Percentiles rank a stretch among this genome's conserved stretches.
phyloP scores from a whole-genome alignment of 306 rosid species.

The Alnus rubra region DNA sequence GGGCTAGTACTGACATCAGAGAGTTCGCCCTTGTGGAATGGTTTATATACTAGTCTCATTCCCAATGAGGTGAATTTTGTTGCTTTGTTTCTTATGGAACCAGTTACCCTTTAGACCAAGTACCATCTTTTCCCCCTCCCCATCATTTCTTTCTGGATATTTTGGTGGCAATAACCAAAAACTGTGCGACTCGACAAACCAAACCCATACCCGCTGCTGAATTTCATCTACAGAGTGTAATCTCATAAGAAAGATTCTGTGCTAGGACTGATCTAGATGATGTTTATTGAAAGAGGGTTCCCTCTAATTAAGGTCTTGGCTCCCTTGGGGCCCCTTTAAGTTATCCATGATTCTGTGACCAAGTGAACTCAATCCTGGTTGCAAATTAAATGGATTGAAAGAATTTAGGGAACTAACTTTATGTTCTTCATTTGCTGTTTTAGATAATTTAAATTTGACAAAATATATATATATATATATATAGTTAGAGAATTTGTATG shows the following conservation, averaged over 20 bases:
- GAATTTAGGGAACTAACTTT: conserved; percentile 2
- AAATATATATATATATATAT: neutral
- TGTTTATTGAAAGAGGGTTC: neutral
- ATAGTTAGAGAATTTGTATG: neutral
- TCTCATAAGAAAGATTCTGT: neutral
- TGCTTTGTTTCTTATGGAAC: conserved; percentile 6
- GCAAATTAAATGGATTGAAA: neutral
- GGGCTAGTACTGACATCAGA: conserved; percentile 60
- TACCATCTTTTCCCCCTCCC: neutral
- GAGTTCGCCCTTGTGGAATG: conserved; percentile 58
- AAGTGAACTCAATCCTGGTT: conserved; percentile 7
- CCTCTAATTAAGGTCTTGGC: neutral
- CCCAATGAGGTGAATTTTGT: conserved; percentile 61
- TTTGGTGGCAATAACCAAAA: neutral
- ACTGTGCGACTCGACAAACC: neutral
- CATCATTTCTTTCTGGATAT: neutral
- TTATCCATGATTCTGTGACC: neutral
- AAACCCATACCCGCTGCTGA: neutral
- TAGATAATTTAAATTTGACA: neutral
- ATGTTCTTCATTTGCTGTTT: neutral
- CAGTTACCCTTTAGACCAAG: neutral
- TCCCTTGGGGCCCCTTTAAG: neutral
- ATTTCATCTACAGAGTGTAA: neutral
- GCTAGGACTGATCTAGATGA: neutral
- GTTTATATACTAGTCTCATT: conserved; percentile 60